Evolutionary conservation across 805 yeast species (phyloP), one percentile per base, ranked within the genome.

Genomic region (Sugiyamaella boreocaroliniensis): DNA sequence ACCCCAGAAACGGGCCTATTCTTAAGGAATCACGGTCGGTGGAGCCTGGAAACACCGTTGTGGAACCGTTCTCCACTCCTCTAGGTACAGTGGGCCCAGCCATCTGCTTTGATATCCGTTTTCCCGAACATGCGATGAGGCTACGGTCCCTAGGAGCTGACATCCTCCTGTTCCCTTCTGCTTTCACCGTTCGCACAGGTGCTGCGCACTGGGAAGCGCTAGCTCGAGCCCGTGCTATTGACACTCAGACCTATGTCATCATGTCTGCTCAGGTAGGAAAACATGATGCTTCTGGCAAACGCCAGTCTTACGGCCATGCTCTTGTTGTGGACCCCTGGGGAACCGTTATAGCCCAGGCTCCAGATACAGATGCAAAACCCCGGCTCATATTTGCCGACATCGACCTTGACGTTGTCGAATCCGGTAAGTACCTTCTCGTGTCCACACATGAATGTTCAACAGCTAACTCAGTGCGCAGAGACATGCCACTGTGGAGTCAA

Each of bases 261-360:
- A 79, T 89, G 85, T 90, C 97, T 1, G 95, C 93, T 0, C 96
- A 89, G 64, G 80, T 82, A 52, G 97, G 97, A 1, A 68, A 70
- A 42, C 97, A 89, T 65, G 81, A 82, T 53, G 74, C 80, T 0
- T 68, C 60, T 48, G 71, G 71, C 16, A 76, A 73, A 52, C 72
- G 98, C 52, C 76, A 79, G 52, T 86, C 96, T 56, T 92, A 82
- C 70, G 99, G 99, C 0, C 92, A 89, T 62, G 77, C 95, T 0
- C 72, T 89, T 57, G 82, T 89, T 4, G 78, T 92, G n/a, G 92
- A 86, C 59, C 98, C 99, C 0, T 87, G 95, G 89, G 99, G 98
- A 0, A 75, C 79, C 0, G 74, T 89, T 1, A 55, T 92, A 3
- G 84, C 87, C 1, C 78, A 81, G 55, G 75, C 76, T 26, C 69